phyloP scores from a whole-genome alignment of 2,329 filamentous ascomycete species.

The Byssochlamys sp. region DNA sequence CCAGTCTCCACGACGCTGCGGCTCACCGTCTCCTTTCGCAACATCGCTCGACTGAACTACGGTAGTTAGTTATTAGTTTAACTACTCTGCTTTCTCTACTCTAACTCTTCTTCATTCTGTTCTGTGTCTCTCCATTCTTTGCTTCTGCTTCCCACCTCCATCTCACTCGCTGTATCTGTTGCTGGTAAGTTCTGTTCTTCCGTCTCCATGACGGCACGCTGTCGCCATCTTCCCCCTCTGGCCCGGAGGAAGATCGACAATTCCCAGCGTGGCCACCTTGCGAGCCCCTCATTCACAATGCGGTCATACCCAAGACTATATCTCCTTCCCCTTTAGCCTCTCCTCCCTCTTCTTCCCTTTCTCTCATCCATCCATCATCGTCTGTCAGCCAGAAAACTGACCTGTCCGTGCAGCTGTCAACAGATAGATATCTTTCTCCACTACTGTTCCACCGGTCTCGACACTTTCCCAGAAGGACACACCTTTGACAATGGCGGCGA shows the following conservation, averaged over 20 bases:
- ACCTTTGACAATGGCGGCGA: constrained; percentile 55
- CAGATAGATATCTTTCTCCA: constrained; percentile 5
- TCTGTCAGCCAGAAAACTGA: neutral
- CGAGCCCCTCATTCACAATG: constrained; percentile 4
- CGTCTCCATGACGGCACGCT: constrained; percentile 19
- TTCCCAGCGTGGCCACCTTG: constrained; percentile 15
- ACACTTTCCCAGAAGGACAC: constrained; percentile 19
- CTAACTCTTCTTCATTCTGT: constrained; percentile 4
- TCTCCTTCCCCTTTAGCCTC: constrained; percentile 7
- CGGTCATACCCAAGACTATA: neutral
- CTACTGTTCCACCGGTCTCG: constrained; percentile 11
- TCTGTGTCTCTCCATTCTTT: constrained; percentile 7
- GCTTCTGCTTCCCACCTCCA: constrained; percentile 4
- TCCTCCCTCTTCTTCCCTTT: constrained; percentile 6
- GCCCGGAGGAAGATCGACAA: constrained; percentile 16
- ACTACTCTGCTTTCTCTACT: neutral
- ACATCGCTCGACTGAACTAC: neutral
- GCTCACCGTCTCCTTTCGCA: constrained; percentile 3
- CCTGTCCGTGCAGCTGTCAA: neutral
- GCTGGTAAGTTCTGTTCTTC: constrained; percentile 1
- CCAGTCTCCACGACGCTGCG: neutral
- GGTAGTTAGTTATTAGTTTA: constrained; percentile 2
- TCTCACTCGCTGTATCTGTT: constrained; percentile 6
- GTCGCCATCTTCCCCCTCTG: constrained; percentile 14
- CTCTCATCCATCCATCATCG: neutral